phyloP scores from a whole-genome alignment of 768 basidiomycete species.

The Wakefieldia striispora region DNA sequence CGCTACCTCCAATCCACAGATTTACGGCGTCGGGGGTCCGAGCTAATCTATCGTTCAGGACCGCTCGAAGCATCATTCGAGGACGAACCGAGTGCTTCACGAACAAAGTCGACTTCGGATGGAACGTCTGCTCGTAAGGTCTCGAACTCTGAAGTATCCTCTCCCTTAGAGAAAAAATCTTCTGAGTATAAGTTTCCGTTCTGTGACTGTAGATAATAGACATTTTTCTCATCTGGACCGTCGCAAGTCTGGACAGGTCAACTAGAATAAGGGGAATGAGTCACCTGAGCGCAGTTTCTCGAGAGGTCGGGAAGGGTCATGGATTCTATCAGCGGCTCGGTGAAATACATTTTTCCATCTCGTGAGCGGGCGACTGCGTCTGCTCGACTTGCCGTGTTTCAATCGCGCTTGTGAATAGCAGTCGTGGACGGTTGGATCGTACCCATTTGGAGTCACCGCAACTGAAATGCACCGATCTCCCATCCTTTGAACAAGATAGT shows the following conservation, averaged over 20 bases:
- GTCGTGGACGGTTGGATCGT: conserved; percentile 15
- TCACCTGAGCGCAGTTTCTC: conserved; percentile 37
- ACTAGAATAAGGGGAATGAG: neutral
- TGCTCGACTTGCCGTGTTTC: conserved; percentile 51
- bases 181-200: conserved; percentile 80
- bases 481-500: conserved; percentile 58
- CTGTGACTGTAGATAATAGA: conserved; percentile 84
- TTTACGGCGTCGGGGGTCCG: conserved; percentile 84
- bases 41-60: conserved; percentile 35
- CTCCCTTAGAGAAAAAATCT: conserved; percentile 36
- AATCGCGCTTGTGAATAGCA: conserved; percentile 8
- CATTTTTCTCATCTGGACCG: conserved; percentile 25
- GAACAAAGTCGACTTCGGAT: conserved; percentile 68
- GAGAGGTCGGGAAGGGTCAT: conserved; percentile 61
- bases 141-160: conserved; percentile 56
- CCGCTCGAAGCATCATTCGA: neutral
- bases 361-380: conserved; percentile 63
- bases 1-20: conserved; percentile 82
- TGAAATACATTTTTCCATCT: conserved; percentile 64
- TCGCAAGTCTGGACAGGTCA: neutral
- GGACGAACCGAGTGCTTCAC: conserved; percentile 69
- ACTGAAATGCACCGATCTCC: conserved; percentile 58
- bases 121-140: conserved; percentile 66
- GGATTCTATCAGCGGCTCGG: conserved; percentile 66
- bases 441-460: conserved; percentile 86